Evolutionary conservation across 495 filamentous ascomycete genomes (phyloP), one percentile per base, ranked within the genome.

Genomic region (Hyaloscypha finlandica): DNA sequence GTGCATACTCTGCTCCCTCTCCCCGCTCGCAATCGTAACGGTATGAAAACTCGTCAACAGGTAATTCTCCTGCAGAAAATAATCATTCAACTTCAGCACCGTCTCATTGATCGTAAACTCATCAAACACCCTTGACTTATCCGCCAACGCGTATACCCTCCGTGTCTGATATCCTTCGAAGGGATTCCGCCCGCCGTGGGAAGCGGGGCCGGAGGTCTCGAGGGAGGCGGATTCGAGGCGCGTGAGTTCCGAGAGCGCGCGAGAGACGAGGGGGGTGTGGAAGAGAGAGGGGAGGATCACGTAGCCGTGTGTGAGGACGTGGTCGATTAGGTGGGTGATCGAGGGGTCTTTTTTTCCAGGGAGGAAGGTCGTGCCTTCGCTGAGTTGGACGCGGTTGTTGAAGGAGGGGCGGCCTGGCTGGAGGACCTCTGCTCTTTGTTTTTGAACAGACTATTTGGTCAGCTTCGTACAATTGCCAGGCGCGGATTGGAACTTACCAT

Each of bases 161-260:
- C 65, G 64, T 0, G 76, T 77, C n/a, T 70, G 56, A 42, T 74
- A 65, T 4, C 76, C 74, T 67, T 77, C 75, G 54, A 77, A 77
- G 8, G 64, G 30, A 63, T 76, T 75, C 0, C 75, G 73, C 16
- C 74, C 75, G 35, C 64, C 70, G 65, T 70, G 19, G 1, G 70
- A 64, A 1, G 70, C 70, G 4, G 70, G 70, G 3, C 70, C 70
- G 12, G 67, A 68, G 42, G 64, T 59, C 22, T 37, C 14, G 9
- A 22, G 11, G 11, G 61, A 11, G 35, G 12, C 8, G 8, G 35
- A 37, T 59, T 68, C 32, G 29, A 73, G 68, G 20, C 68, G 68
- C 2, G 20, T 54, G 37, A 77, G 63, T 51, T 76, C 73, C 0
- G 56, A 45, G 53, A 70, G 70, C 20, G 74, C 74, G 33, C 32